Conservation (phyloP, 2,329 filamentous ascomycete species). For the Cladosporium sphaerospermum region DNA sequence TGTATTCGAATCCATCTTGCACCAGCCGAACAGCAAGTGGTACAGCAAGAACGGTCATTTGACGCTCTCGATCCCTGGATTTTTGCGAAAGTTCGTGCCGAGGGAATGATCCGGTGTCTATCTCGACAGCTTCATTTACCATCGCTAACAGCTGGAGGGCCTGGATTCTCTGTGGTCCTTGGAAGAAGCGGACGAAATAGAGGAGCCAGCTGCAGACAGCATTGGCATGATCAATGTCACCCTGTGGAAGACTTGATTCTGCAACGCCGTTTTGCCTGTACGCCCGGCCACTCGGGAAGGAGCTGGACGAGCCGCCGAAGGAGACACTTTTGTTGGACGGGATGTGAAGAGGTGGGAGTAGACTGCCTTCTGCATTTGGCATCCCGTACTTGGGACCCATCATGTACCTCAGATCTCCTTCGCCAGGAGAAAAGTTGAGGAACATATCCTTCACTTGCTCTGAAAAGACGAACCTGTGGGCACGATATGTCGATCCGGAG, state of each 20-base stretch:
- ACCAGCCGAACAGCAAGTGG: conserved; percentile 45
- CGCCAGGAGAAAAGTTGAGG: conserved; percentile 15
- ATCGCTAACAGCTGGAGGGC: conserved; percentile 36
- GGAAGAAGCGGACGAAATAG: conserved; percentile 37
- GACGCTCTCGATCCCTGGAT: conserved; percentile 35
- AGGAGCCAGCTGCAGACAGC: conserved; percentile 44
- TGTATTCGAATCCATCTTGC: conserved; percentile 32
- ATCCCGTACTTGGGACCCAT: conserved; percentile 23
- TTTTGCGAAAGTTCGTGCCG: conserved; percentile 24
- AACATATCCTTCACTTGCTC: conserved; percentile 43
- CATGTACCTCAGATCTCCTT: conserved; percentile 19
- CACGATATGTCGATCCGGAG: conserved; percentile 69
- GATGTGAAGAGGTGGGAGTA: conserved; percentile 35
- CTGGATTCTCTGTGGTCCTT: conserved; percentile 35
- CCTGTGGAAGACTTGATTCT: conserved; percentile 6
- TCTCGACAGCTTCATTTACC: conserved; percentile 28
- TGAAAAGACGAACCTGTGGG: conserved; percentile 49
- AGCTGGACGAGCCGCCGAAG: conserved; percentile 31
- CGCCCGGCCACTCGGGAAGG: conserved; percentile 38
- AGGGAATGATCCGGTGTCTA: conserved; percentile 21
- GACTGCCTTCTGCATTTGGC: conserved; percentile 17
- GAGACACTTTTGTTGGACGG: conserved; percentile 32
- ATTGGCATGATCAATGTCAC: conserved; percentile 39
- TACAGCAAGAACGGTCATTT: conserved; percentile 41
- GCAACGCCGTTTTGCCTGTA: neutral